phyloP scores from a whole-genome alignment of 1,284 basidiomycete species.

The Exobasidium cylindrosporum region DNA sequence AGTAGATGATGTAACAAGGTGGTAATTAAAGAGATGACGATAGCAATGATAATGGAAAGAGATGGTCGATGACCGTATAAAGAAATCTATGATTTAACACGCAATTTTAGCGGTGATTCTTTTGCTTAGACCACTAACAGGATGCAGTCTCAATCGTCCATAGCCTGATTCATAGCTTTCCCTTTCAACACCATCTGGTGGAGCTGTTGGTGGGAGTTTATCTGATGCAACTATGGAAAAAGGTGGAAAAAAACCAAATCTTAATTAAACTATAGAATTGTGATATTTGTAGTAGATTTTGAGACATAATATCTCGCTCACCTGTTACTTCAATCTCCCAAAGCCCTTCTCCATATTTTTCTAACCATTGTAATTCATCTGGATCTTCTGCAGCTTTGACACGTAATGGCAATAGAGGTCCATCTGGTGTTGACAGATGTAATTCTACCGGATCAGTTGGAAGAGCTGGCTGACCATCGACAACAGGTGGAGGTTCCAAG shows the following conservation, averaged over 20 bases:
- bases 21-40: no score
- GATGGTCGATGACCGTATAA: no score
- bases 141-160: conserved; percentile 9
- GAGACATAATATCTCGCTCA: no score
- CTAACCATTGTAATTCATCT: conserved; percentile 26
- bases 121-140: background rate
- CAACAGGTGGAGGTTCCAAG: background rate
- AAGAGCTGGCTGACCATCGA: background rate
- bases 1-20: conserved; percentile 47
- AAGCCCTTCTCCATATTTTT: conserved; percentile 29
- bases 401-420: conserved; percentile 11
- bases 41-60: no score
- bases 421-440: conserved; percentile 12
- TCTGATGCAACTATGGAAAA: conserved; percentile 1
- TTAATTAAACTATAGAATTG: background rate
- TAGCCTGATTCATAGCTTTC: background rate
- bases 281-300: no score
- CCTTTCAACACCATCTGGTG: conserved; percentile 13
- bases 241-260: background rate
- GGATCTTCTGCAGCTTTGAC: conserved; percentile 32
- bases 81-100: no score
- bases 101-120: no score
- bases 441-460: conserved; percentile 1
- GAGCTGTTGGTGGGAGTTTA: conserved; percentile 11
- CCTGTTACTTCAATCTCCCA: conserved; percentile 34